Evolutionary conservation across 495 filamentous ascomycete species (phyloP).

Genomic region (Hyphodiscus hymeniophilus): DNA sequence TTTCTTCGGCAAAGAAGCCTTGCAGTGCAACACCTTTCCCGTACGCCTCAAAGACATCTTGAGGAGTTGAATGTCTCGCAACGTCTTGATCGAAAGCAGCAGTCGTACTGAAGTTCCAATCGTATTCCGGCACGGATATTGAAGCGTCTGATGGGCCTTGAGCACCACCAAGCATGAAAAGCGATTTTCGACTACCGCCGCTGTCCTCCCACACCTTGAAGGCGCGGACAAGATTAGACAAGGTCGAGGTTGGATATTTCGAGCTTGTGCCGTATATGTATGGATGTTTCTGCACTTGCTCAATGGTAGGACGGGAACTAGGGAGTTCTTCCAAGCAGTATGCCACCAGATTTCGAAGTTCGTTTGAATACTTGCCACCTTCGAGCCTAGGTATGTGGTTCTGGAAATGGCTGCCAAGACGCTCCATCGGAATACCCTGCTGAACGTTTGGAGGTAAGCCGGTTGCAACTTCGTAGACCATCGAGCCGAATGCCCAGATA

Average conservation of each 20-base stretch:
- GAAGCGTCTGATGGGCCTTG: slow-evolving; percentile 41
- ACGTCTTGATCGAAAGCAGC: slow-evolving; percentile 68
- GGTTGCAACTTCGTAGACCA: slow-evolving; percentile 84
- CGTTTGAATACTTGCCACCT: slow-evolving; percentile 65
- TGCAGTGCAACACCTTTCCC: slow-evolving; percentile 35
- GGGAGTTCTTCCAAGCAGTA: slow-evolving; percentile 75
- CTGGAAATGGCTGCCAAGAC: slow-evolving; percentile 54
- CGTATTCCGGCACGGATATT: slow-evolving; percentile 43
- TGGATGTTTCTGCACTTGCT: slow-evolving; percentile 53
- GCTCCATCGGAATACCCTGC: slow-evolving; percentile 34
- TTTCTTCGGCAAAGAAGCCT: slow-evolving; percentile 33
- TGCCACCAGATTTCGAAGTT: slow-evolving; percentile 66
- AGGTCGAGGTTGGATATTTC: slow-evolving; percentile 61
- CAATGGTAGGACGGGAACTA: slow-evolving; percentile 60
- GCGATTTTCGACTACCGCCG: slow-evolving; percentile 74
- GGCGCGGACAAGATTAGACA: slow-evolving; percentile 65
- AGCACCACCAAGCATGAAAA: slow-evolving; percentile 72
- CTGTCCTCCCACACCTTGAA: slow-evolving; percentile 81
- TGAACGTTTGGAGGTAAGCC: slow-evolving; percentile 68
- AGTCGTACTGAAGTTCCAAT: slow-evolving; percentile 92
- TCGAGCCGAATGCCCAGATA: slow-evolving; percentile 92
- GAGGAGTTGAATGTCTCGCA: slow-evolving; percentile 33
- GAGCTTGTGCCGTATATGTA: slow-evolving; percentile 53
- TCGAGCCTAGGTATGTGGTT: slow-evolving; percentile 62
- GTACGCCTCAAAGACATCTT: slow-evolving; percentile 43